Base-by-base conservation (phyloP, 2,329 filamentous ascomycete genomes). In the Allantophomopsis lycopodina region DNA sequence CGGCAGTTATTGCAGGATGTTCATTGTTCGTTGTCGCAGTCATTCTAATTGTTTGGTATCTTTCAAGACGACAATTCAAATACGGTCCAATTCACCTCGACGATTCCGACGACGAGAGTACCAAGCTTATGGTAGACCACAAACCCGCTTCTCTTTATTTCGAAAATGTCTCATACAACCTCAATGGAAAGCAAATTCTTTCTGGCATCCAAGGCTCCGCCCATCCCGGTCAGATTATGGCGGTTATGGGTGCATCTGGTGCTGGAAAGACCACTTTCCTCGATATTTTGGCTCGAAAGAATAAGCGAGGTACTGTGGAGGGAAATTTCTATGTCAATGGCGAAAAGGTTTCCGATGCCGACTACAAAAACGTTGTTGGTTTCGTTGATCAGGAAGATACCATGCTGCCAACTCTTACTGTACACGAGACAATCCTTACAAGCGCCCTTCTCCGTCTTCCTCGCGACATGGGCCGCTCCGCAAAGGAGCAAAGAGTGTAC, bases 361-460 rank as follows among this genome's bases (percentile, higher is more conserved):
- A 95, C 46, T 98, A 91, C 63, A 85, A 83, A 55, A 88, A 77
- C 45, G 86, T 96, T 38, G 82, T 95, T 47, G 91, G 93, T 16
- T 98, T 96, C 51, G 91, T 98, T 32, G 91, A 98, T 51, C 91
- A 98, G 62, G 91, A 98, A 55, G 91, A 98, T 55, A 94, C 89
- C 5, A 89, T 98, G 79, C 69, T 98, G 34, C 81, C 91, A 0
- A 98, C 91, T 1, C 66, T 98, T 49, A 98, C 91, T 0, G 91
- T 98, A 7, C 91, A 98, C 58, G 91, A 98, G 61, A 98, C 91
- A 0, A 98, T 98, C 45, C 68, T 95, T 46, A 95, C 84, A 50
- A 96, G 89, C 53, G 91, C 91, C 18, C 66, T 96, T 14, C 73
- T 98, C 37, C 79, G 93, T 49, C 70, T 98, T n/a, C 91, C 91